These are phyloP conservation scores for Saccharomyces hybrid DNA, from an alignment of 1,139 yeast genomes.

Conservation along the genomic window DNA sequence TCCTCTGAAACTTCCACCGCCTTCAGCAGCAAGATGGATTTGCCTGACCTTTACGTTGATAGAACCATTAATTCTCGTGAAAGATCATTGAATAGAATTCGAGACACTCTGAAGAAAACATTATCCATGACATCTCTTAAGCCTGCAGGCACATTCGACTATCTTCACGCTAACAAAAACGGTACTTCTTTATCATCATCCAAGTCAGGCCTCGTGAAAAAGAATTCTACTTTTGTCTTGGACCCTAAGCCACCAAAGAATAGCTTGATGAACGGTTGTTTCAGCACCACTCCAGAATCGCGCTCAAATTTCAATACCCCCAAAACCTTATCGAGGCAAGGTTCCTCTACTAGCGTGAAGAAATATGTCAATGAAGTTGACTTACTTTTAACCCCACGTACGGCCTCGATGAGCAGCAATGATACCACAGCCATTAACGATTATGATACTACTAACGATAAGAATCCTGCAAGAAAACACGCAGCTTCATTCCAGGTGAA, in stretches of 20 bases:
- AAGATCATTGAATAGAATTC: slow-evolving; percentile 14
- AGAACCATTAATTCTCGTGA: slow-evolving; percentile 9
- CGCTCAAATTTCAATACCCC: slow-evolving; percentile 24
- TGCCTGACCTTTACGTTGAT: slow-evolving; percentile 2
- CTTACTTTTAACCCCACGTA: slow-evolving; percentile 1
- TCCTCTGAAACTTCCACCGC: slow-evolving; percentile 6
- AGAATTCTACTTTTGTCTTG: slow-evolving; percentile 27
- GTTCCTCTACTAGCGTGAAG: slow-evolving; percentile 13
- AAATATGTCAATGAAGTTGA: slow-evolving; percentile 2
- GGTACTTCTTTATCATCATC: neutral
- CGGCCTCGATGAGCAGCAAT: neutral
- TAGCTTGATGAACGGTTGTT: slow-evolving; percentile 30
- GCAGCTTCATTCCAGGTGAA: slow-evolving; percentile 2
- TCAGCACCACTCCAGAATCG: slow-evolving; percentile 28
- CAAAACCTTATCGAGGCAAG: slow-evolving; percentile 20
- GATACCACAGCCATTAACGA: neutral
- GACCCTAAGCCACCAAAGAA: slow-evolving; percentile 28
- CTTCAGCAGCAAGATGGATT: slow-evolving; percentile 5
- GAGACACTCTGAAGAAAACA: slow-evolving; percentile 25
- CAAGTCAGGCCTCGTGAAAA: slow-evolving; percentile 6
- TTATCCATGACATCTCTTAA: slow-evolving; percentile 26
- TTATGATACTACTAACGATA: neutral
- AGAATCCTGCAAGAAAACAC: neutral
- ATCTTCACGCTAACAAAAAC: neutral
- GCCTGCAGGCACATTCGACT: neutral